Evolutionary conservation across 441 rosid genomes (phyloP).

Genomic region (Metrosideros polymorpha): DNA sequence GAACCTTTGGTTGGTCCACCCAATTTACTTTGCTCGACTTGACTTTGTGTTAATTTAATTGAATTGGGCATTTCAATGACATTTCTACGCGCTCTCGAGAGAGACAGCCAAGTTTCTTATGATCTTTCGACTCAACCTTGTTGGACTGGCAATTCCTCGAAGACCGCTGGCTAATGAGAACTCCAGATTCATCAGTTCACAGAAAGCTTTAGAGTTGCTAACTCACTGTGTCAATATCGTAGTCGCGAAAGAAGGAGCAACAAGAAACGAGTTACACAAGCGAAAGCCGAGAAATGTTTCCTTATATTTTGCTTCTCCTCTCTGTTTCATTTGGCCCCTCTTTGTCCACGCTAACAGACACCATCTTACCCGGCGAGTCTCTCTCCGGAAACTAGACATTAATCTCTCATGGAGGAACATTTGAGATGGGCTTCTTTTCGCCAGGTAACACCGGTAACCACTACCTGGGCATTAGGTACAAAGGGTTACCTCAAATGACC

Average conservation of each 20-base stretch:
- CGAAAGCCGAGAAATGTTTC: background rate
- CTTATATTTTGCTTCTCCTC: background rate
- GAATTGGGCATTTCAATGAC: too few relatives aligned
- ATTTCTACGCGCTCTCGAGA: too few relatives aligned
- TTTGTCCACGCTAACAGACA: background rate
- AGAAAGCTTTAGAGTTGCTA: background rate
- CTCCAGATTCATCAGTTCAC: background rate
- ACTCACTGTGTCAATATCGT: background rate
- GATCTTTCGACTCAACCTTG: background rate
- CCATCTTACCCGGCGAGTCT: slow-evolving; percentile 7
- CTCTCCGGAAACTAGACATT: slow-evolving; percentile 10
- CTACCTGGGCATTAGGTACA: slow-evolving; percentile 16
- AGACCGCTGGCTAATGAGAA: background rate
- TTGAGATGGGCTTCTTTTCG: slow-evolving; percentile 18
- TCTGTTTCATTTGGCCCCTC: background rate
- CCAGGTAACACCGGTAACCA: slow-evolving; percentile 4
- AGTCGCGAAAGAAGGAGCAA: background rate
- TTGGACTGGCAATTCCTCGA: background rate
- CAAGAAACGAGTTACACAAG: background rate
- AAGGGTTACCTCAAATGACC: background rate
- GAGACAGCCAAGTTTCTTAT: too few relatives aligned
- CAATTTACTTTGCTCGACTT: too few relatives aligned
- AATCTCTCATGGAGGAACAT: slow-evolving; percentile 2
- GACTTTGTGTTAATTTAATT: too few relatives aligned
- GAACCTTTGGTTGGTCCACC: too few relatives aligned